A percentile compares a stretch with the other conserved stretches of the same genome.
Conservation (phyloP, 371 early-diverging fungal genomes). For the Mucor mucedo region DNA sequence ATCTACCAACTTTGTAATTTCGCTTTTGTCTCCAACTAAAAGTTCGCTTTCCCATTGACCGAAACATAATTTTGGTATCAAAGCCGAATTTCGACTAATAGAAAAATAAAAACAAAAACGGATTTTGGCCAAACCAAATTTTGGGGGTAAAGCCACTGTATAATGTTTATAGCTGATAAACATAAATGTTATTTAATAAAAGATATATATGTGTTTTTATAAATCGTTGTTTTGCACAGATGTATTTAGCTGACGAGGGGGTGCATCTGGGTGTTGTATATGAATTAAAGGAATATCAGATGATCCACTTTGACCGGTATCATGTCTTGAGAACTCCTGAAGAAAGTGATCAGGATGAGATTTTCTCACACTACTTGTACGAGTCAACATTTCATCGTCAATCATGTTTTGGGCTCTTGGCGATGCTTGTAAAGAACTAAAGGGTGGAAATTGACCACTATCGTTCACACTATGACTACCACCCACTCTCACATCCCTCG, state of each 20-base stretch:
- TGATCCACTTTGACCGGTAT: constrained; percentile 23
- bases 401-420: constrained; percentile 24
- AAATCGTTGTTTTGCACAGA: constrained; percentile 25
- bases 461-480: background rate
- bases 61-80: too few relatives aligned
- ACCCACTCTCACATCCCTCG: background rate
- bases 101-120: too few relatives aligned
- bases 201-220: background rate
- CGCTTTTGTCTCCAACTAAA: too few relatives aligned
- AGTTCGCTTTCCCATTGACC: too few relatives aligned
- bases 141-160: background rate
- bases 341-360: background rate
- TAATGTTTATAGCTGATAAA: background rate
- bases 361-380: background rate
- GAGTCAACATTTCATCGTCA: background rate
- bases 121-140: too few relatives aligned
- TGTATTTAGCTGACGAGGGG: constrained; percentile 24
- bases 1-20: too few relatives aligned
- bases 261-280: constrained; percentile 19
- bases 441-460: constrained; percentile 7
- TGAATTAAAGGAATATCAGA: constrained; percentile 25
- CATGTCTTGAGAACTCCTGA: constrained; percentile 17
- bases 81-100: too few relatives aligned
- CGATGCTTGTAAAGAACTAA: constrained; percentile 4
- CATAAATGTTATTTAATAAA: background rate